Conservation (phyloP, 140 eudicot species). For the Erigeron philadelphicus region DNA sequence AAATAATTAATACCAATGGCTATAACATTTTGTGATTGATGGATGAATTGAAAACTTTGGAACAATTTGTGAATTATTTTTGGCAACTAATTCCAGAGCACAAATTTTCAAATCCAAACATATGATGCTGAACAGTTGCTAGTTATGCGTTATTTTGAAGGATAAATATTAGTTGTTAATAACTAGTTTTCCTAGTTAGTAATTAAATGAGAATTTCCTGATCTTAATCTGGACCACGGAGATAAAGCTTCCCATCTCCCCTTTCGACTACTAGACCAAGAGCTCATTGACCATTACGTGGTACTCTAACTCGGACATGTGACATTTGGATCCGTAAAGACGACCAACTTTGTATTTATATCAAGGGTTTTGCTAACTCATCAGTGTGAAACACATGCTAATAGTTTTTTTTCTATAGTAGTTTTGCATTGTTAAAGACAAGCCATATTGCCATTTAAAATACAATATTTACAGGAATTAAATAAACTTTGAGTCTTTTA, state of each 20-base stretch:
- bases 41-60: constrained; percentile 15
- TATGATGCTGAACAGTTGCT: not conserved
- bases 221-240: too few relatives aligned
- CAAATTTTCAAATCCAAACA: constrained; percentile 3
- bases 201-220: too few relatives aligned
- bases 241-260: too few relatives aligned
- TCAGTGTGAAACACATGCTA: not conserved
- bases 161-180: too few relatives aligned
- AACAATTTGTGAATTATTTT: constrained; percentile 8
- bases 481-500: not conserved
- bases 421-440: not conserved
- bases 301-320: not conserved
- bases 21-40: constrained; percentile 20
- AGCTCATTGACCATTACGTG: not conserved
- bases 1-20: constrained; percentile 32
- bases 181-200: too few relatives aligned
- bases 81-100: constrained; percentile 1
- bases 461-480: not conserved
- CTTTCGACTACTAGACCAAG: too few relatives aligned
- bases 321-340: not conserved
- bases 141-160: not conserved
- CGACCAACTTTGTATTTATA: not conserved
- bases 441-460: not conserved
- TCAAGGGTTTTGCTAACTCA: not conserved
- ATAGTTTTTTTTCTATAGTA: not conserved